Evolutionary conservation across 768 basidiomycete genomes (phyloP).

Genomic region (Macrolepiota dolichaula): DNA sequence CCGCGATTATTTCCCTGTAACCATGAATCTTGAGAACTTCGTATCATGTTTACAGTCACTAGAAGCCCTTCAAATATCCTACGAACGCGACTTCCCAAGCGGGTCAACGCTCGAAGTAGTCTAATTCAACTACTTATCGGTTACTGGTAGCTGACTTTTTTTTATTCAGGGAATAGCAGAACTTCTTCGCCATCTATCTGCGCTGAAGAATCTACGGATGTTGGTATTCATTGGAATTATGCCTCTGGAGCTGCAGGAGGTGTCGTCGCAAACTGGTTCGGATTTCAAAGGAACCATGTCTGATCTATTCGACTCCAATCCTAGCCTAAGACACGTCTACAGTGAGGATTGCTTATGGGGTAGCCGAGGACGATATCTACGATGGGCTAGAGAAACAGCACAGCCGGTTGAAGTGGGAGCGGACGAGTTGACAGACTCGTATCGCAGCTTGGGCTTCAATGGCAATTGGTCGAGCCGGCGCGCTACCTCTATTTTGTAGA

Average conservation of each 20-base stretch:
- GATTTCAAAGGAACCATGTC: background rate
- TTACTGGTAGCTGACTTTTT: background rate
- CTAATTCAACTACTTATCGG: too few relatives aligned
- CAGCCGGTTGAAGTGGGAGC: background rate
- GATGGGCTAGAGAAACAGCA: background rate
- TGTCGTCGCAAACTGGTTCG: background rate
- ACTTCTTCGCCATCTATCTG: background rate
- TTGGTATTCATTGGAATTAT: background rate
- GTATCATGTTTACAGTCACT: background rate
- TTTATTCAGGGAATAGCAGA: background rate
- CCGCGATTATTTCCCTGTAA: background rate
- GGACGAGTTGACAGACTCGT: background rate
- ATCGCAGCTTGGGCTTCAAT: background rate
- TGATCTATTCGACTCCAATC: background rate
- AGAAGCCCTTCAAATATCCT: slow-evolving; percentile 5
- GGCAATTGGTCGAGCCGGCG: background rate
- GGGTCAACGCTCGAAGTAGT: background rate
- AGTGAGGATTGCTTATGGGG: too few relatives aligned
- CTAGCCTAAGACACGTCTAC: background rate
- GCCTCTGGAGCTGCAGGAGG: too few relatives aligned
- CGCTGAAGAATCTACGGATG: background rate
- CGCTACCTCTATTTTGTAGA: background rate
- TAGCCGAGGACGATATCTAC: background rate
- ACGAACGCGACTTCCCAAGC: background rate
- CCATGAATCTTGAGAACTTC: background rate